Conservation (phyloP, 164 flowering plant genomes). For the Chimonanthus praecox region DNA sequence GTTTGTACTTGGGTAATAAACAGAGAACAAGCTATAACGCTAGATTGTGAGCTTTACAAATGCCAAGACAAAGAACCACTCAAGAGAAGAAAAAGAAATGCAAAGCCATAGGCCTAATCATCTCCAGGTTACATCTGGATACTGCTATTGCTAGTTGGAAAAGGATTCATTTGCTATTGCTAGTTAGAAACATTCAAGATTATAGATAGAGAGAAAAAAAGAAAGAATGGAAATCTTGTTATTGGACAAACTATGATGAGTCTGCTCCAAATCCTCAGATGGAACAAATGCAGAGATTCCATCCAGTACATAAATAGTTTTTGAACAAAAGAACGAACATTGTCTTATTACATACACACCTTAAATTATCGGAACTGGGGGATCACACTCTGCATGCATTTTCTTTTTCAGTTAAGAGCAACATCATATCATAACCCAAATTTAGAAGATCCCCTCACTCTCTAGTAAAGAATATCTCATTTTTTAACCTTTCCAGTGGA, state of each 20-base stretch:
- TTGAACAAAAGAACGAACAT: not conserved
- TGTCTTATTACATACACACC: not conserved
- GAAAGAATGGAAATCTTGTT: not conserved
- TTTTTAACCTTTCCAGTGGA: not conserved
- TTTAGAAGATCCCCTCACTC: not conserved
- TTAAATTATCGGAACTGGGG: not conserved
- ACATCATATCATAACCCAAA: not conserved
- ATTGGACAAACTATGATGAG: not conserved
- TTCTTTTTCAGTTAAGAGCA: not conserved
- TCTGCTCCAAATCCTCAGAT: not conserved
- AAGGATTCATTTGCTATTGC: not conserved
- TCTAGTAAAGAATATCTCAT: not conserved
- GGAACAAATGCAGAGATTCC: not conserved
- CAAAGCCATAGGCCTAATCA: not conserved
- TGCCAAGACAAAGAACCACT: no score
- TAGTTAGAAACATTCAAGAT: not conserved
- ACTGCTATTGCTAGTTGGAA: not conserved
- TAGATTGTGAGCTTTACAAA: no score
- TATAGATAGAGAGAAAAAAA: not conserved
- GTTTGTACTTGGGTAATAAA: no score
- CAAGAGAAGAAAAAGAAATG: no score
- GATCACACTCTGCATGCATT: not conserved
- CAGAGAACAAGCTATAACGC: no score
- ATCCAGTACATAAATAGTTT: not conserved
- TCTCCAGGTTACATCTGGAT: not conserved